Conservation (phyloP, 129 eudicot species). For the Ambrosia artemisiifolia region DNA sequence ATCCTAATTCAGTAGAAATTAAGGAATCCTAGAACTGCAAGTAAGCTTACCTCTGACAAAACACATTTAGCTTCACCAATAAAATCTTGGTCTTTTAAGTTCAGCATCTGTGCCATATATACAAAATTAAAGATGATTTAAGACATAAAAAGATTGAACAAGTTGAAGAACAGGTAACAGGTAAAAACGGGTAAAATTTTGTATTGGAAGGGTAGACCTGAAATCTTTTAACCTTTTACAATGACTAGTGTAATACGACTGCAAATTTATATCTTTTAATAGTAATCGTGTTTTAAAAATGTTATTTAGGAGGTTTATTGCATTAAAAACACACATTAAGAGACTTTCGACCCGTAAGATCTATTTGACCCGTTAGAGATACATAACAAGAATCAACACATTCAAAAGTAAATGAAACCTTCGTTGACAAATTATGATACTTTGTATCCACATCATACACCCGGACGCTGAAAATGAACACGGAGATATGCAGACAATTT, state of each 20-base stretch:
- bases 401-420: constrained; percentile 43
- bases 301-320: too few relatives aligned
- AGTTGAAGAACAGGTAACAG: too few relatives aligned
- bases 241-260: too few relatives aligned
- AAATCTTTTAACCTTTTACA: too few relatives aligned
- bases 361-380: background rate
- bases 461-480: constrained; percentile 59
- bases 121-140: too few relatives aligned
- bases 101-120: constrained; percentile 54
- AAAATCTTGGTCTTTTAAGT: constrained; percentile 84
- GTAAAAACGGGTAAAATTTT: too few relatives aligned
- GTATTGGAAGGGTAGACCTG: too few relatives aligned
- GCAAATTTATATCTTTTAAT: too few relatives aligned
- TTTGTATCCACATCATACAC: constrained; percentile 89
- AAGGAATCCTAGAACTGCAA: background rate
- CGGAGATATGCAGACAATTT: constrained; percentile 6
- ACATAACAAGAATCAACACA: background rate
- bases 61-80: constrained; percentile 89
- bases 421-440: constrained; percentile 67
- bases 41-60: constrained; percentile 72
- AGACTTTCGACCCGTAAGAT: background rate
- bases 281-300: too few relatives aligned
- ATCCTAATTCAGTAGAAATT: too few relatives aligned
- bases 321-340: background rate
- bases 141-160: too few relatives aligned